These are phyloP conservation scores for Backusella psychrophila DNA, from an alignment of 192 early-diverging fungal species.

Conservation along the genomic window DNA sequence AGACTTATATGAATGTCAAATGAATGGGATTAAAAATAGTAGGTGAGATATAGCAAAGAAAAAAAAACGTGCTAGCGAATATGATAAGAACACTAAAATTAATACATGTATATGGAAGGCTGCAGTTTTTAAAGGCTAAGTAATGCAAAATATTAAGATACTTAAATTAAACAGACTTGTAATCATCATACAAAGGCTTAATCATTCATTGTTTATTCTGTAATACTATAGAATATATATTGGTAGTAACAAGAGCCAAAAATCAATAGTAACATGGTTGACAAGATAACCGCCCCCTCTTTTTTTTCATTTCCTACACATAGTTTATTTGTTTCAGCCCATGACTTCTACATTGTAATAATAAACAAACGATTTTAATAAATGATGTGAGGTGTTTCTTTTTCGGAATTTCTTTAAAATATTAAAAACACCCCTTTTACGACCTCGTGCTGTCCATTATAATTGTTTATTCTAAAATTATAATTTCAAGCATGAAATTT, in stretches of 20 bases:
- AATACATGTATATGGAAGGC: not conserved
- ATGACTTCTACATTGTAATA: not conserved
- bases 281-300: not conserved
- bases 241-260: not conserved
- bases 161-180: too few relatives aligned
- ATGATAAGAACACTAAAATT: not conserved
- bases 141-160: not conserved
- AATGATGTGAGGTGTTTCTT: not conserved
- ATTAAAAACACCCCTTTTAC: not conserved
- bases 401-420: not conserved
- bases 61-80: not conserved
- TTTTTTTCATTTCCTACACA: not conserved
- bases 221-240: too few relatives aligned
- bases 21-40: not conserved
- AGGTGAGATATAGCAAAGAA: not conserved
- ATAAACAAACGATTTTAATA: not conserved
- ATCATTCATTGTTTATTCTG: too few relatives aligned
- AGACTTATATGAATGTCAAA: not conserved
- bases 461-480: not conserved
- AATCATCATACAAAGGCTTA: too few relatives aligned
- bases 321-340: not conserved
- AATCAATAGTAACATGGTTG: not conserved
- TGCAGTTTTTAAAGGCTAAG: not conserved
- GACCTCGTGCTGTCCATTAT: not conserved
- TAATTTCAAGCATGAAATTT: not conserved